Percentiles rank a stretch among this genome's conserved stretches.
Conservation (phyloP, 2,329 filamentous ascomycete genomes). For the Scedosporium aurantiacum region DNA sequence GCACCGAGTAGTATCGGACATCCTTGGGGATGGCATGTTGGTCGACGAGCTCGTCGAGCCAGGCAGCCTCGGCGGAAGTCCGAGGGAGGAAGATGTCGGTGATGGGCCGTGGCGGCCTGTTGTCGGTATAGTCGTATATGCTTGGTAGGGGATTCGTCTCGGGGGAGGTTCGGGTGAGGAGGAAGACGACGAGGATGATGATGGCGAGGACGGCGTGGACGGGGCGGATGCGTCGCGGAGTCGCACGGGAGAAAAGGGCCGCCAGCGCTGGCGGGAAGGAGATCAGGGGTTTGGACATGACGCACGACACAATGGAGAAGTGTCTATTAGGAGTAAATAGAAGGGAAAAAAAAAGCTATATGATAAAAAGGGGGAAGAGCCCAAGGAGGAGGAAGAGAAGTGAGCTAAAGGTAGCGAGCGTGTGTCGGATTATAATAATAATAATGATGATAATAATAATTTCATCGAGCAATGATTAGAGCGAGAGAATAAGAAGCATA, state of each 20-base stretch:
- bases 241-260: constrained; percentile 2
- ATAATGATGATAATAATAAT: not conserved
- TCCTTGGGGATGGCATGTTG: constrained; percentile 17
- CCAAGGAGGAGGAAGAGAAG: not conserved
- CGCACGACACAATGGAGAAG: not conserved
- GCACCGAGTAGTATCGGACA: constrained; percentile 5
- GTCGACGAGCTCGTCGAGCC: constrained; percentile 23
- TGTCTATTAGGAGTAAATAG: not conserved
- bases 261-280: not conserved
- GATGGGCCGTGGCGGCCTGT: constrained; percentile 17
- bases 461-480: not conserved
- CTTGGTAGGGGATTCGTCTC: constrained; percentile 1
- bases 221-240: constrained; percentile 10
- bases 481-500: not conserved
- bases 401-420: not conserved
- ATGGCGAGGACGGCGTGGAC: constrained; percentile 10
- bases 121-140: constrained; percentile 9
- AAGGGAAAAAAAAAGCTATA: not conserved
- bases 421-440: not conserved
- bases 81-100: constrained; percentile 20
- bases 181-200: constrained; percentile 10
- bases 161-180: constrained; percentile 9
- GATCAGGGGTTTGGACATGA: not conserved
- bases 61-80: constrained; percentile 20
- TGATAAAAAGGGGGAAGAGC: not conserved